Evolutionary conservation across 2,329 filamentous ascomycete species (phyloP), one percentile per base, ranked within the genome.

Genomic region (Emmonsiellopsis sp.): DNA sequence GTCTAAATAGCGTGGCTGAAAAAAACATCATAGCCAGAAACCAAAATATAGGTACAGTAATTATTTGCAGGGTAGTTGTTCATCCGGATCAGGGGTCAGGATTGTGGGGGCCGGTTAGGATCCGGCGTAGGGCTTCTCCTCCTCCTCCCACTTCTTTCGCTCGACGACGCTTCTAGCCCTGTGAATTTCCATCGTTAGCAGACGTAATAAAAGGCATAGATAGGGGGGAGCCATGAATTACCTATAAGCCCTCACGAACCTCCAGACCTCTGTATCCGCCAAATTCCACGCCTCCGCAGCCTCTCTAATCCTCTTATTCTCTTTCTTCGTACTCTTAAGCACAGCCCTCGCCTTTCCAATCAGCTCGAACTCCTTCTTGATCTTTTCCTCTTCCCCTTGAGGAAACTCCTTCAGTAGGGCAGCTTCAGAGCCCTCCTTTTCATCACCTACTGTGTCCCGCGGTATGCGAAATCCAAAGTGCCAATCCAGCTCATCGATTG

Each of bases 401-500:
- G 43, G 11, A 14, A 32, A 31, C n/a, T 53, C 50, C 2, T 53
- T 40, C 14, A 55, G 54, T 36, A 52, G 42, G 37, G 54, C 42
- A 44, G 57, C 54, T 36, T 58, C 33, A 33, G 53, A 39, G 54
- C 65, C 61, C 7, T 59, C 62, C 31, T 70, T 64, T 17, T 65
- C 65, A 32, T 70, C 69, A 31, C 66, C 59, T 39, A 66, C 64
- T 68, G 72, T 49, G 61, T 69, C 57, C 53, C 77, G 76, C 1
- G 91, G 88, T 8, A 96, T 77, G 11, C 77, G 75, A 69, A 97
- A 97, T 52, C 92, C 93, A 65, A 97, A 88, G 60, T 86, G 80
- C 89, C 90, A 97, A 64, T 92, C 86, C 2, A 95, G 74, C 58
- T 93, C 86, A n/a, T 79, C 68, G 17, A 75, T 55, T 36, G 73